A percentile compares a stretch with the other conserved stretches of the same genome.
phyloP scores from a whole-genome alignment of 768 basidiomycete species.

The Paxillus ammoniavirescens region DNA sequence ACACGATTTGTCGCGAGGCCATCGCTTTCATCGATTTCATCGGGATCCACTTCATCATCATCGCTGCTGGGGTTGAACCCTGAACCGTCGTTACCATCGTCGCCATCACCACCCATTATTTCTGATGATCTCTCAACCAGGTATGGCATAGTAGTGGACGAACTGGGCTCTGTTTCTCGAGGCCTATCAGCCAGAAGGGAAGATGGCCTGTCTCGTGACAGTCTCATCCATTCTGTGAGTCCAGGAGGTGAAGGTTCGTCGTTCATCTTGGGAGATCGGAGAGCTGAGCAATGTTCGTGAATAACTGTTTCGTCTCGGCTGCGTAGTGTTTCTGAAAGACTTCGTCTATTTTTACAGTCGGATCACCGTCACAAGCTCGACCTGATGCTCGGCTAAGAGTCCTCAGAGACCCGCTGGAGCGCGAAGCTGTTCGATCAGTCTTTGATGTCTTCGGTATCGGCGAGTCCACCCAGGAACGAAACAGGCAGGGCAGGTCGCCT shows the following conservation, averaged over 20 bases:
- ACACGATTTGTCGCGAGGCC: slow-evolving; percentile 7
- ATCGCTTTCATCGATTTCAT: slow-evolving; percentile 8
- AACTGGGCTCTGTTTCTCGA: background rate
- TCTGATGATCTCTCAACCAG: slow-evolving; percentile 17
- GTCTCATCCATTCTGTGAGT: background rate
- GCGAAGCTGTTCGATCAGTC: slow-evolving; percentile 23
- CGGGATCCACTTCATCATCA: slow-evolving; percentile 4
- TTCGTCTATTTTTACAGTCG: slow-evolving; percentile 1
- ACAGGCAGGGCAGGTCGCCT: slow-evolving; percentile 7
- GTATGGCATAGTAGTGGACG: slow-evolving; percentile 5
- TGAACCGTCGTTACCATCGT: slow-evolving; percentile 6
- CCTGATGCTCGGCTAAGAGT: slow-evolving; percentile 16
- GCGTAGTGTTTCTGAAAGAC: background rate
- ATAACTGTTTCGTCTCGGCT: background rate
- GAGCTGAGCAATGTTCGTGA: slow-evolving; percentile 11
- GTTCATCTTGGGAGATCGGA: slow-evolving; percentile 8
- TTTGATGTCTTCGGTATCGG: slow-evolving; percentile 30
- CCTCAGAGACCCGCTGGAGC: slow-evolving; percentile 18
- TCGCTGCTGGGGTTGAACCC: slow-evolving; percentile 22
- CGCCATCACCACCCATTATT: slow-evolving; percentile 8
- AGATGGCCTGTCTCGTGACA: background rate
- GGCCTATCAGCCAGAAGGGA: slow-evolving; percentile 5
- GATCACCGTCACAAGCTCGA: slow-evolving; percentile 5
- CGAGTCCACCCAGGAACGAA: slow-evolving; percentile 19
- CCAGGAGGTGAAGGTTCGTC: slow-evolving; percentile 1